Conservation (phyloP, 1,284 basidiomycete species). For the Singerocomus inundabilis region DNA sequence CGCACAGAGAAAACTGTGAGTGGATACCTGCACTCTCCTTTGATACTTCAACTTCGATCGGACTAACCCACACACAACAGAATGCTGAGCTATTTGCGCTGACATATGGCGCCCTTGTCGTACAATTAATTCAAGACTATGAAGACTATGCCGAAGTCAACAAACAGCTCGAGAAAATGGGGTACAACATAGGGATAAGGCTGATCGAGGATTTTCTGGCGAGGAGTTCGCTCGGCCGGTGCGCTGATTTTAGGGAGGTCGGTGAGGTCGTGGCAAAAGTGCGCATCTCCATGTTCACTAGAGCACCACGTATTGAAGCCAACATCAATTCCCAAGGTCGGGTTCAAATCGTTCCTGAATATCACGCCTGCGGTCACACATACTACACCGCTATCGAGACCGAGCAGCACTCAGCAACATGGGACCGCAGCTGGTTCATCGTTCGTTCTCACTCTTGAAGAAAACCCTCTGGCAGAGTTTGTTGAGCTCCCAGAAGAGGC, state of each 20-base stretch:
- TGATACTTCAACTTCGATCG: conserved; percentile 8
- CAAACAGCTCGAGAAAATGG: conserved; percentile 88
- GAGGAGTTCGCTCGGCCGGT: conserved; percentile 80
- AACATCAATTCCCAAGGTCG: conserved; percentile 58
- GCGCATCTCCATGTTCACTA: conserved; percentile 10
- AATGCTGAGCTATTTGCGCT: conserved; percentile 97
- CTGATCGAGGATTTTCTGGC: conserved; percentile 98
- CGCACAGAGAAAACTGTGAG: conserved; percentile 88
- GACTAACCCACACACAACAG: conserved; percentile 42
- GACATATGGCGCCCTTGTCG: conserved; percentile 96
- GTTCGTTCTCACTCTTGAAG: conserved; percentile 88
- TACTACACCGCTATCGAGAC: conserved; percentile 44
- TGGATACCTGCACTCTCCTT: conserved; percentile 3
- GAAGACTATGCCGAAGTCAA: conserved; percentile 94
- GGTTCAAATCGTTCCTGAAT: conserved; percentile 98
- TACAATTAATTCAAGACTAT: conserved; percentile 98
- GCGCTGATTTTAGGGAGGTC: conserved; percentile 89
- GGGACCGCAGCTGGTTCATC: conserved; percentile 45
- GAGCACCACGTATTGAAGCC: not conserved
- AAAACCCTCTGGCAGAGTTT: conserved; percentile 97
- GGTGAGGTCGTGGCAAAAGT: conserved; percentile 94
- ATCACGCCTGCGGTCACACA: conserved; percentile 86
- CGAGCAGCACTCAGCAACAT: conserved; percentile 40
- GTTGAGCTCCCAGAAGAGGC: conserved; percentile 96
- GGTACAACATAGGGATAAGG: conserved; percentile 96